Percentiles rank a stretch among this genome's conserved stretches.
phyloP scores from a whole-genome alignment of 306 rosid species.

The Astragalus membranaceus region DNA sequence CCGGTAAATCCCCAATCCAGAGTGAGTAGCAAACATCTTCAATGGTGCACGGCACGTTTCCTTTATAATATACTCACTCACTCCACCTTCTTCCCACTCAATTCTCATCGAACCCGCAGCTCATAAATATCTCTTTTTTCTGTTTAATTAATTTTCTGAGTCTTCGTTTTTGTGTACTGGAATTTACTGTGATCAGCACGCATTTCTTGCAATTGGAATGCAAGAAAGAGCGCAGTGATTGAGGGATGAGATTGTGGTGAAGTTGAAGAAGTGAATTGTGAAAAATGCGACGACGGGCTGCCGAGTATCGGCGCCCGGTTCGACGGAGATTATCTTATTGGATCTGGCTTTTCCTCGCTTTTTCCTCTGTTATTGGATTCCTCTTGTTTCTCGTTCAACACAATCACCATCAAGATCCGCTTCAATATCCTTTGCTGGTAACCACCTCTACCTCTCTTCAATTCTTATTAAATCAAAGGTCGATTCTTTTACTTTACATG shows the following conservation, averaged over 20 bases:
- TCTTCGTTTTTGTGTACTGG: too few relatives aligned
- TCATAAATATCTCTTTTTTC: too few relatives aligned
- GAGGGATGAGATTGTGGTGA: neutral
- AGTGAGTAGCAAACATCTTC: too few relatives aligned
- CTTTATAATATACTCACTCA: too few relatives aligned
- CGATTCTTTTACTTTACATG: neutral
- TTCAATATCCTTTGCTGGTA: conserved; percentile 52
- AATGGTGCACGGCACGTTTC: too few relatives aligned
- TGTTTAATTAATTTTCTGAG: too few relatives aligned
- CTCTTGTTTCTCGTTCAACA: conserved; percentile 75
- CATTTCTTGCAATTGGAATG: neutral
- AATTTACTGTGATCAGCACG: neutral
- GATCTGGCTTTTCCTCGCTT: conserved; percentile 81
- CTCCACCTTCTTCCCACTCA: too few relatives aligned
- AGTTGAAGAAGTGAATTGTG: conserved; percentile 30
- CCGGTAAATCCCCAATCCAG: too few relatives aligned
- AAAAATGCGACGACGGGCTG: conserved; percentile 95
- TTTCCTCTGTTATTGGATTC: conserved; percentile 57
- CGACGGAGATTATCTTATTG: conserved; percentile 81
- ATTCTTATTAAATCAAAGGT: neutral
- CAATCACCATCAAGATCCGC: conserved; percentile 76
- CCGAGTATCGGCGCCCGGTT: conserved; percentile 96
- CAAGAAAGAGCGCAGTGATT: too few relatives aligned
- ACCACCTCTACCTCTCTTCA: too few relatives aligned
- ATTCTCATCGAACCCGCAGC: too few relatives aligned